Evolutionary conservation across 768 basidiomycete species (phyloP).

Genomic region (Termitomyces sp.): DNA sequence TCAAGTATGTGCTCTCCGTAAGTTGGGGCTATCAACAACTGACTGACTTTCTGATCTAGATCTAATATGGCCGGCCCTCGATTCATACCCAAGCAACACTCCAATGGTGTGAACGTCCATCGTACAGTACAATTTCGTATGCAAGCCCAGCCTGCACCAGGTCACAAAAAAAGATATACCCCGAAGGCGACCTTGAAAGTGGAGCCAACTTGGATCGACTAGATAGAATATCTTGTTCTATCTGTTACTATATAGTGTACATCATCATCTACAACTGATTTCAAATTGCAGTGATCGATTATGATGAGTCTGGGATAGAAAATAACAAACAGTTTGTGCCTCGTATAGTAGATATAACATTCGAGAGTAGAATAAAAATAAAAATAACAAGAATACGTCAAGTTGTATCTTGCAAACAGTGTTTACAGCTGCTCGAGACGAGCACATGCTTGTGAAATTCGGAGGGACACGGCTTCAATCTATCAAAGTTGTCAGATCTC

Average conservation of each 20-base stretch:
- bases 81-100: constrained; percentile 30
- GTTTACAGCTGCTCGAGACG: not conserved
- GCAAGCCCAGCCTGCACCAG: constrained; percentile 32
- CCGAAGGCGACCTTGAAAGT: constrained; percentile 22
- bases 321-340: not conserved
- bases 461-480: not conserved
- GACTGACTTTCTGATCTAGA: not conserved
- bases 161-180: constrained; percentile 17
- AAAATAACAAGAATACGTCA: not conserved
- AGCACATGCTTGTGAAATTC: not conserved
- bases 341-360: not conserved
- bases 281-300: not conserved
- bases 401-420: not conserved
- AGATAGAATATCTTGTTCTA: not conserved
- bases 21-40: not conserved
- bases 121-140: constrained; percentile 46
- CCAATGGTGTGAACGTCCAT: constrained; percentile 36
- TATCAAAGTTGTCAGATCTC: not conserved
- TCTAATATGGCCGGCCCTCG: constrained; percentile 31
- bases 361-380: not conserved
- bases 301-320: not conserved
- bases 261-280: not conserved
- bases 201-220: constrained; percentile 30
- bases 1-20: constrained; percentile 10
- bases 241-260: not conserved